phyloP scores from a whole-genome alignment of 75 land plant genomes.

The Pinus taeda region DNA sequence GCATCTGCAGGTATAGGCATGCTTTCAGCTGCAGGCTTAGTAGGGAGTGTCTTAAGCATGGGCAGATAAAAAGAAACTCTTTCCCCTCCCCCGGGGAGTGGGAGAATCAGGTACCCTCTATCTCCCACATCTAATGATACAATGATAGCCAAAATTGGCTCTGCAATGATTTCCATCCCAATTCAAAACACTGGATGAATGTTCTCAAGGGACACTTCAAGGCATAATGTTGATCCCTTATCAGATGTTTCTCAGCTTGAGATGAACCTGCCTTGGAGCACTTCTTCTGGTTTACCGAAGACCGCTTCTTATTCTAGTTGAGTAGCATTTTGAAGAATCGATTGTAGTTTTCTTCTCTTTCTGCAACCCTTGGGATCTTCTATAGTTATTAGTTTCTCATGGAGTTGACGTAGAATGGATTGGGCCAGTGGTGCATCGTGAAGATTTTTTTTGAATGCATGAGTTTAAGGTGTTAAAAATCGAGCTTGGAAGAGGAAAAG shows the following conservation, averaged over 20 bases:
- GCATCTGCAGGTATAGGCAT: slow-evolving; percentile 66
- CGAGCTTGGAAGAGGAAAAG: no score
- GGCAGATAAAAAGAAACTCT: slow-evolving; percentile 51
- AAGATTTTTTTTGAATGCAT: no score
- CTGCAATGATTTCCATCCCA: slow-evolving; percentile 16
- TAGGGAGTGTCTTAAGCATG: slow-evolving; percentile 33
- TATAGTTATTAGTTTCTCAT: no score
- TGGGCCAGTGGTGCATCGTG: no score
- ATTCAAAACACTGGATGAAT: slow-evolving; percentile 7
- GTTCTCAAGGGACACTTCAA: slow-evolving; percentile 23
- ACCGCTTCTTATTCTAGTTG: slow-evolving; percentile 52
- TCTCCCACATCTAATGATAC: slow-evolving; percentile 98
- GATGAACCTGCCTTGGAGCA: slow-evolving; percentile 44
- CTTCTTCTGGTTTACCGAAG: slow-evolving; percentile 29
- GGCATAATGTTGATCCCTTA: slow-evolving; percentile 49
- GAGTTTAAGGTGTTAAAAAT: no score
- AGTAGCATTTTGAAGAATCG: slow-evolving; percentile 50
- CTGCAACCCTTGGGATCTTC: no score
- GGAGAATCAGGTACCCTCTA: slow-evolving; percentile 75
- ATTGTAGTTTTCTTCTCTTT: not conserved
- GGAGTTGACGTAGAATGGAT: no score
- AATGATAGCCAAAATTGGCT: slow-evolving; percentile 35
- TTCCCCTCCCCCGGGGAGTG: slow-evolving; percentile 85
- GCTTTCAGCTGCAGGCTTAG: slow-evolving; percentile 78
- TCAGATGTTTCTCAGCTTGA: slow-evolving; percentile 81